phyloP scores from a whole-genome alignment of 1,139 yeast genomes.

The Pneumocystis canis region DNA sequence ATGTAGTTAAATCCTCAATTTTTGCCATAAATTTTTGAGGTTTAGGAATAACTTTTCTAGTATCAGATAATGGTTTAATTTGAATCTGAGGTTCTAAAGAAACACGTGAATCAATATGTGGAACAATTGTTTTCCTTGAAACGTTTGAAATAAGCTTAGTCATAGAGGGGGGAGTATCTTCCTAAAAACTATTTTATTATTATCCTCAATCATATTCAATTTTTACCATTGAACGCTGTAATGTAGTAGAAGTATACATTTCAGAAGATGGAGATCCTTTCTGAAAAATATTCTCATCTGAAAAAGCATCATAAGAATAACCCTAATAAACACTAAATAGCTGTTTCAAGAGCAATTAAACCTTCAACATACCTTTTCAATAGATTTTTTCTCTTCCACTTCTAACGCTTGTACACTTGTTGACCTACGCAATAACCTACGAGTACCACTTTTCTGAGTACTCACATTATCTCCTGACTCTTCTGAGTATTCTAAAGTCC shows the following conservation, averaged over 20 bases:
- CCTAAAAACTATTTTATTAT: not conserved
- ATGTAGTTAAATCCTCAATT: not conserved
- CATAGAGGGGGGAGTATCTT: not conserved
- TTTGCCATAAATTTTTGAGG: not conserved
- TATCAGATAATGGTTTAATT: not conserved
- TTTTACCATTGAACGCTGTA: not conserved
- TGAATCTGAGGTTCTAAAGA: not conserved
- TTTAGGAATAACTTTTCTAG: not conserved
- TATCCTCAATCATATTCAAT: not conserved
- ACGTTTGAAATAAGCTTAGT: not conserved
- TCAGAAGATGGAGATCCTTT: not conserved
- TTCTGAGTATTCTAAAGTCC: not conserved
- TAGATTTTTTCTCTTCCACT: not conserved
- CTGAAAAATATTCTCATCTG: not conserved
- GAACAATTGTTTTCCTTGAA: not conserved
- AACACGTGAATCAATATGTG: not conserved
- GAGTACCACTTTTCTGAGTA: not conserved
- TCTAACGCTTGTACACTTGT: not conserved
- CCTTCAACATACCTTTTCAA: not conserved
- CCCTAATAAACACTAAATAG: not conserved
- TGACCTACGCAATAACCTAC: not conserved
- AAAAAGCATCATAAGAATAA: not conserved
- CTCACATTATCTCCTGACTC: no score
- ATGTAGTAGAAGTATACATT: not conserved
- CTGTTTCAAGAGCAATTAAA: not conserved